A percentile compares a stretch with the other conserved stretches of the same genome.
Conservation (phyloP, 768 basidiomycete species). For the Hygrocybe punicea region DNA sequence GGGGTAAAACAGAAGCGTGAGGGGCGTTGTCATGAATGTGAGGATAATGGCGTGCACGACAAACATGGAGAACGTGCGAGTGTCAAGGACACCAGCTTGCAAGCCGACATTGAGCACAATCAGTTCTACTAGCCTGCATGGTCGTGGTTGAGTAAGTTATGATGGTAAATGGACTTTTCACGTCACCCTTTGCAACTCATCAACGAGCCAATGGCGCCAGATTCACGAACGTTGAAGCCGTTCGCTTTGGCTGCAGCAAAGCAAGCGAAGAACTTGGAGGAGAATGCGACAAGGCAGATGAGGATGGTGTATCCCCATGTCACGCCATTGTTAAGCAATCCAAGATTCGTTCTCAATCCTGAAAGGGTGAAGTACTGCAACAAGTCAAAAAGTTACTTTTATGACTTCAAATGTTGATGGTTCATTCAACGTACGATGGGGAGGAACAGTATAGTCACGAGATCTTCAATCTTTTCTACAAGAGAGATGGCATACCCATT, state of each 20-base stretch:
- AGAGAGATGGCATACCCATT: slow-evolving; percentile 77
- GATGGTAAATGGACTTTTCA: slow-evolving; percentile 3
- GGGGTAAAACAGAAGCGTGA: slow-evolving; percentile 77
- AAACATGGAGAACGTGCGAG: slow-evolving; percentile 83
- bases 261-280: slow-evolving; percentile 76
- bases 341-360: slow-evolving; percentile 77
- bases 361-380: slow-evolving; percentile 74
- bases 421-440: slow-evolving; percentile 56
- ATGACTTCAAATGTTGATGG: background rate
- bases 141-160: background rate
- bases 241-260: slow-evolving; percentile 51
- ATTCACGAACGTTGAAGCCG: slow-evolving; percentile 74
- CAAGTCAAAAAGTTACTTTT: slow-evolving; percentile 3
- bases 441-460: slow-evolving; percentile 71
- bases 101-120: slow-evolving; percentile 91
- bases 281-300: slow-evolving; percentile 71
- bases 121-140: slow-evolving; percentile 66
- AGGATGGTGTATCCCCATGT: slow-evolving; percentile 81
- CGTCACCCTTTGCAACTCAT: slow-evolving; percentile 90
- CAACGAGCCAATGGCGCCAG: slow-evolving; percentile 76
- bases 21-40: slow-evolving; percentile 82
- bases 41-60: slow-evolving; percentile 74
- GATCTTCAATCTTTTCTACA: slow-evolving; percentile 84
- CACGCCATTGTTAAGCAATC: slow-evolving; percentile 66
- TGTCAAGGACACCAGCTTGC: slow-evolving; percentile 57